Conservation (phyloP, 1,284 basidiomycete genomes). For the Lentinula novae-zelandiae region DNA sequence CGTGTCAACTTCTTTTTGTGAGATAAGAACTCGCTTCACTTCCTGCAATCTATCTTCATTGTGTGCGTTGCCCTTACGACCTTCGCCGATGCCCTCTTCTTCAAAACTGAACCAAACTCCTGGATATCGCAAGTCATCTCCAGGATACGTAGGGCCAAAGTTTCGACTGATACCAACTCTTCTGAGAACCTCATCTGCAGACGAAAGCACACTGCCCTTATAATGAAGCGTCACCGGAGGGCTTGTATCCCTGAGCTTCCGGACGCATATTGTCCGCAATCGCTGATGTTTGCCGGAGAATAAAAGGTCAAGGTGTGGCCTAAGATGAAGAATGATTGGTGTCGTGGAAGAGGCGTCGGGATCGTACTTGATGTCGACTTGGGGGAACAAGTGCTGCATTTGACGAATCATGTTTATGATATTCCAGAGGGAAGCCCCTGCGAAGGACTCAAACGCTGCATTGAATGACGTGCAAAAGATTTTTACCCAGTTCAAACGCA, state of each 20-base stretch:
- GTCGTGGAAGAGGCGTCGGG: conserved; percentile 67
- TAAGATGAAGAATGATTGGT: conserved; percentile 74
- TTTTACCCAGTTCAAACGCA: conserved; percentile 72
- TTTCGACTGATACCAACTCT: conserved; percentile 67
- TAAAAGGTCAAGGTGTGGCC: conserved; percentile 74
- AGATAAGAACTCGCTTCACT: conserved; percentile 71
- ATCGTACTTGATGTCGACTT: conserved; percentile 83
- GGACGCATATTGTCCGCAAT: conserved; percentile 70
- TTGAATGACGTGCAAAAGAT: conserved; percentile 4
- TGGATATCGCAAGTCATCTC: conserved; percentile 75
- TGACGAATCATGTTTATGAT: conserved; percentile 68
- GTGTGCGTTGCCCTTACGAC: conserved; percentile 38
- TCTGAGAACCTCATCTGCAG: conserved; percentile 53
- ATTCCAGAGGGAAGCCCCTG: conserved; percentile 80
- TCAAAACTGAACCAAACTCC: conserved; percentile 81
- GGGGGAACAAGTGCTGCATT: conserved; percentile 67
- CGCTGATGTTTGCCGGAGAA: conserved; percentile 77
- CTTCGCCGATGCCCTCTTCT: conserved; percentile 56
- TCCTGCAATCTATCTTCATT: conserved; percentile 65
- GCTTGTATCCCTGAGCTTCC: conserved; percentile 57
- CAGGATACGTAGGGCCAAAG: conserved; percentile 84
- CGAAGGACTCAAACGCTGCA: conserved; percentile 2
- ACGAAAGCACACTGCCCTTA: conserved; percentile 62
- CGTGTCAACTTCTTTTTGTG: conserved; percentile 58
- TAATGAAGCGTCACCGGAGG: conserved; percentile 69